These are phyloP conservation scores for Anethum foeniculum DNA, from an alignment of 140 eudicot species.

Conservation along the genomic window DNA sequence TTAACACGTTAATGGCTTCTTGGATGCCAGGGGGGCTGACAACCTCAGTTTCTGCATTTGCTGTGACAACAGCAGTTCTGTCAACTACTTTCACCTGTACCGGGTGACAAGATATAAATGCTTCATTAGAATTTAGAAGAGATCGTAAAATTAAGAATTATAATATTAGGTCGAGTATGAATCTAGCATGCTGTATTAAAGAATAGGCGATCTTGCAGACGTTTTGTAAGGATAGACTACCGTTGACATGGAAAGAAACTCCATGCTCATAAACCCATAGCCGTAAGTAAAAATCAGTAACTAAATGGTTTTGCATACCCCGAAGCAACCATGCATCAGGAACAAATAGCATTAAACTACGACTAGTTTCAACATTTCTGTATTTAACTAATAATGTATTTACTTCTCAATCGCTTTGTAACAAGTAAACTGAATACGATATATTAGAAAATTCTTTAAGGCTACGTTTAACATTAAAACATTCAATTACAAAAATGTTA, in stretches of 20 bases:
- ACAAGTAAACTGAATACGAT: not conserved
- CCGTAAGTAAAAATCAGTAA: too few relatives aligned
- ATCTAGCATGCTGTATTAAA: not conserved
- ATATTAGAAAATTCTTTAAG: not conserved
- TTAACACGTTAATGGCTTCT: conserved; percentile 65
- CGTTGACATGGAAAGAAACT: not conserved
- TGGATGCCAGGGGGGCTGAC: conserved; percentile 77
- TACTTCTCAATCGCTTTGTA: not conserved
- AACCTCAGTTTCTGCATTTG: conserved; percentile 78
- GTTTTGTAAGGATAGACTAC: not conserved
- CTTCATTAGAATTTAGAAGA: not conserved
- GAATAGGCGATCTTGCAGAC: not conserved
- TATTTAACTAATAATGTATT: not conserved
- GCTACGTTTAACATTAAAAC: too few relatives aligned
- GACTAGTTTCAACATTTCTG: not conserved
- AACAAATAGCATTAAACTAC: not conserved
- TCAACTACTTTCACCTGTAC: conserved; percentile 77
- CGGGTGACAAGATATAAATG: not conserved
- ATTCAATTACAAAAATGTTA: not conserved
- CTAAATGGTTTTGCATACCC: not conserved
- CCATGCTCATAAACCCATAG: not conserved
- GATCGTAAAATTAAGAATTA: not conserved
- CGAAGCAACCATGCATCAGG: not conserved
- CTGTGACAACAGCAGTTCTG: conserved; percentile 62
- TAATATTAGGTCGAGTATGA: not conserved